Percentiles rank a stretch among this genome's conserved stretches.
Conservation (phyloP, 208 protist species). For the Leishmania tarentolae region DNA sequence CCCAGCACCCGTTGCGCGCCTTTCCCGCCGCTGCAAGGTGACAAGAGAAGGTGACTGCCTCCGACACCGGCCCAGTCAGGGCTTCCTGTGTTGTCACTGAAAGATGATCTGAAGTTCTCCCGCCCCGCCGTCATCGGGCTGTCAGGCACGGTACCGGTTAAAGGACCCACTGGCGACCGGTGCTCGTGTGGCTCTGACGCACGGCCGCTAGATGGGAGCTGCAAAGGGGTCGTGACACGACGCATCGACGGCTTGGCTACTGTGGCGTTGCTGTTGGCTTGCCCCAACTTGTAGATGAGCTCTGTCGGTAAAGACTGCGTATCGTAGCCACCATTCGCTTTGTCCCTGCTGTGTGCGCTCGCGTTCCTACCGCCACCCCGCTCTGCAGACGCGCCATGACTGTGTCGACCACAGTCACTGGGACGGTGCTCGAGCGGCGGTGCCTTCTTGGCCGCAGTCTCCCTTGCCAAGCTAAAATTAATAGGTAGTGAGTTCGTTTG, state of each 20-base stretch:
- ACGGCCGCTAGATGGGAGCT: slow-evolving; percentile 17
- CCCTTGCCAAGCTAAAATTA: slow-evolving; percentile 40
- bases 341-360: neutral
- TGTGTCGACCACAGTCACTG: slow-evolving; percentile 13
- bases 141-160: neutral
- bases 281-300: slow-evolving; percentile 48
- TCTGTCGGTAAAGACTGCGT: slow-evolving; percentile 74
- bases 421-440: slow-evolving; percentile 5
- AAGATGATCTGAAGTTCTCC: neutral
- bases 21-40: neutral
- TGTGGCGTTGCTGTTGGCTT: slow-evolving; percentile 10
- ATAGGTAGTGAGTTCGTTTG: slow-evolving; percentile 70
- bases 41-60: slow-evolving; percentile 1
- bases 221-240: slow-evolving; percentile 16
- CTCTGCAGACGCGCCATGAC: slow-evolving; percentile 14
- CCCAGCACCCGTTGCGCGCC: slow-evolving; percentile 1
- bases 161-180: slow-evolving; percentile 8
- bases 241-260: slow-evolving; percentile 14
- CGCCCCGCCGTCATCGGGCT: slow-evolving; percentile 12
- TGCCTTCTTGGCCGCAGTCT: neutral
- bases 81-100: neutral
- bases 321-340: slow-evolving; percentile 37
- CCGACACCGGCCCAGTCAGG: neutral
- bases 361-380: neutral
- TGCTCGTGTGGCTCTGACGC: slow-evolving; percentile 13